Evolutionary conservation across 2,329 filamentous ascomycete genomes (phyloP), one percentile per base, ranked within the genome.

Genomic region (Chrysoporthe puriensis): DNA sequence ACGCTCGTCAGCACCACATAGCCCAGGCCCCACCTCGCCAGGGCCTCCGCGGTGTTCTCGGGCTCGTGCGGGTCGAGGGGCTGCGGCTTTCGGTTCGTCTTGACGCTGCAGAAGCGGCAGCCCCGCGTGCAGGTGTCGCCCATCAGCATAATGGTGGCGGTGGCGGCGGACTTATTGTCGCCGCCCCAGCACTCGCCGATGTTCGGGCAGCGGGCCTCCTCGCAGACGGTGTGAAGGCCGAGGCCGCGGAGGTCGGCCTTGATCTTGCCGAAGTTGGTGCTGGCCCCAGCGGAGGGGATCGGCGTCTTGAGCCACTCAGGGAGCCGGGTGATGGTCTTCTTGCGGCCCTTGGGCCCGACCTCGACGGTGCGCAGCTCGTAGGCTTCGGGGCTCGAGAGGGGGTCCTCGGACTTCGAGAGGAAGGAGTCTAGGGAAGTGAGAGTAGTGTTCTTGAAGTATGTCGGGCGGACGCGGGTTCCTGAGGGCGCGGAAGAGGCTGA

Each of bases 141-240:
- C 94, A 98, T 98, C 60, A 99, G 83, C 96, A 99, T 99, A 79
- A 99, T 98, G 13, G 96, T 99, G 2, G 96, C 96, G 43, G 96
- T 99, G 4, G 96, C 96, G 36, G 93, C 91, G 72, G 89, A 90
- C 83, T 97, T 97, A 78, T 91, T 88, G 76, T 85, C 89, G 44
- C 96, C 96, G 70, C 96, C 96, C 96, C 96, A 99, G 83, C 96
- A 99, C 78, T 98, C 95, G 71, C 91, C 94, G 70, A 99, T 97
- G 80, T 99, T 99, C 70, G 96, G 96, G 80, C 96, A 99, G 72
- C 94, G 89, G 1, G 96, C 96, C 82, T 99, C 96, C 81, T 99
- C 96, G 80, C 96, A 99, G 18, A 99, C 96, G 4, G 96, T 99
- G 79, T 97, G 94, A 66, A 99, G 84, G 67, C 92, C 91, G 69